These are phyloP conservation scores for Coemansia sp. DNA, from an alignment of 192 early-diverging fungal genomes.

Conservation along the genomic window DNA sequence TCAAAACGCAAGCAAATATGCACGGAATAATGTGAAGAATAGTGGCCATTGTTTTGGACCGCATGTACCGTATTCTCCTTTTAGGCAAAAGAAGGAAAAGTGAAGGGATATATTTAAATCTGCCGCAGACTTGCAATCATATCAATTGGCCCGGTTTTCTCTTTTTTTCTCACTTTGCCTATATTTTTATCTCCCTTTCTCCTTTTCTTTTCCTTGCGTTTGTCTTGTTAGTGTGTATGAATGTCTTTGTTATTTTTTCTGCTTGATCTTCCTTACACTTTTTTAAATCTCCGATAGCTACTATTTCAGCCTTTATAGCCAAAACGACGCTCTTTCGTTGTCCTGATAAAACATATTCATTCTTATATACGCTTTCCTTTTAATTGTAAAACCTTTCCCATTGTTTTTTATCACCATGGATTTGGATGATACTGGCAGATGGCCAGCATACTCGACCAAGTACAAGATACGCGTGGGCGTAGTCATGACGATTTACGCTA, in stretches of 20 bases:
- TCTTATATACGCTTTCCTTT: no score
- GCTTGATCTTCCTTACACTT: not conserved
- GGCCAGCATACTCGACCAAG: constrained; percentile 15
- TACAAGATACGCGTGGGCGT: constrained; percentile 39
- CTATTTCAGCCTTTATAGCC: not conserved
- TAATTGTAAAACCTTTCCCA: not conserved
- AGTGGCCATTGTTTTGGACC: not conserved
- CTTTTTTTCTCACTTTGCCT: no score
- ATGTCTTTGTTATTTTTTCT: not conserved
- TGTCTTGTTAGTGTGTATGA: not conserved
- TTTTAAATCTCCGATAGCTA: not conserved
- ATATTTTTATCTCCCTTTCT: not conserved
- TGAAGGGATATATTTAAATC: not conserved
- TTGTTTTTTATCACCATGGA: not conserved
- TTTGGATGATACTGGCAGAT: constrained; percentile 20
- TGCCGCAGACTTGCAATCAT: not conserved
- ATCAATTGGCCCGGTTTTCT: not conserved
- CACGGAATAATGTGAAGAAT: not conserved
- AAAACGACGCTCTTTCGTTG: not conserved
- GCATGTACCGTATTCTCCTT: not conserved
- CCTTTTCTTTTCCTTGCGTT: not conserved
- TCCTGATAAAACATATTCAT: not conserved
- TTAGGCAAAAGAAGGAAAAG: not conserved
- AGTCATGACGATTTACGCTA: constrained; percentile 16
- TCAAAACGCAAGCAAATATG: not conserved